Evolutionary conservation across 805 yeast species (phyloP).

Genomic region (Metschnikowia baotianmanensis): DNA sequence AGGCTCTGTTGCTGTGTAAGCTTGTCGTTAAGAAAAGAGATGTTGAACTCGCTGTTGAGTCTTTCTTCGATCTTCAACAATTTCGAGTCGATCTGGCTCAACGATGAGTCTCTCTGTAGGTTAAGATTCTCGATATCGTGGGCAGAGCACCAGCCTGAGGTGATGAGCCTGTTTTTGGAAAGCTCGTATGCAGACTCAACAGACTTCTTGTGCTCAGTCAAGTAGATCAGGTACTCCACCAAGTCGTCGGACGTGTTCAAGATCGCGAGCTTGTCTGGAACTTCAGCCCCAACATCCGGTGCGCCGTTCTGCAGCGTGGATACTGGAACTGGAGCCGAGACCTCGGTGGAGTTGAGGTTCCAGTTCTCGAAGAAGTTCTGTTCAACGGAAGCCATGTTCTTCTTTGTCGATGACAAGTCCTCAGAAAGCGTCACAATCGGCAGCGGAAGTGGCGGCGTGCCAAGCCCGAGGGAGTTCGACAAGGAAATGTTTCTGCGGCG

Average conservation of each 20-base stretch:
- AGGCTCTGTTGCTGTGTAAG: conserved; percentile 2
- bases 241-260: conserved; percentile 27
- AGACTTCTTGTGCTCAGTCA: conserved; percentile 33
- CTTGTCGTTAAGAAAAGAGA: conserved; percentile 22
- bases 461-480: conserved; percentile 17
- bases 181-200: conserved; percentile 33
- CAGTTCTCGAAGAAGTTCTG: conserved; percentile 33
- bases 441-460: conserved; percentile 34
- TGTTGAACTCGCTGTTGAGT: conserved; percentile 29
- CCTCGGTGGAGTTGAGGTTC: neutral
- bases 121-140: conserved; percentile 39
- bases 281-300: neutral
- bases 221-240: conserved; percentile 31
- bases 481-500: conserved; percentile 25
- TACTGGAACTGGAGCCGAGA: neutral
- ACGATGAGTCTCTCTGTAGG: conserved; percentile 34
- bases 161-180: conserved; percentile 30
- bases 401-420: conserved; percentile 28
- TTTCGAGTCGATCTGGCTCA: conserved; percentile 38
- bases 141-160: conserved; percentile 43
- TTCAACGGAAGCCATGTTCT: conserved; percentile 30
- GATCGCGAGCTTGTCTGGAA: conserved; percentile 14
- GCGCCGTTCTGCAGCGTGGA: neutral
- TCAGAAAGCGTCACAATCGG: conserved; percentile 42
- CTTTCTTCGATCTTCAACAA: conserved; percentile 37